Percentiles rank a stretch among this genome's conserved stretches.
Conservation (phyloP, 768 basidiomycete species). For the Psilocybe azurescens region DNA sequence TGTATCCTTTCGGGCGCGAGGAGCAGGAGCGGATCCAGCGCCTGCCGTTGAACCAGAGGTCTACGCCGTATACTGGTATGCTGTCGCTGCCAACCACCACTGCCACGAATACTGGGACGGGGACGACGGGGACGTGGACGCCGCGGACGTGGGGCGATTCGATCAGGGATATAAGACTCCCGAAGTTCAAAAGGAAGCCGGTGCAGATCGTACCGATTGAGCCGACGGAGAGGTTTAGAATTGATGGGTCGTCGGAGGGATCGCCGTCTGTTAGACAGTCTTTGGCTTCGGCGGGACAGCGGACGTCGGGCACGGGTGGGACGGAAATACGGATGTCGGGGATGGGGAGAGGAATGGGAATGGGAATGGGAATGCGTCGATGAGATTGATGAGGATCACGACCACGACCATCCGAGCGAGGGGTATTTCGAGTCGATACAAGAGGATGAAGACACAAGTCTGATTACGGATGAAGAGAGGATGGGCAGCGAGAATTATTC, state of each 20-base stretch:
- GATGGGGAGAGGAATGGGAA: background rate
- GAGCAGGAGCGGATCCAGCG: background rate
- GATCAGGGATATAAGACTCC: background rate
- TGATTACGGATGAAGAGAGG: slow-evolving; percentile 17
- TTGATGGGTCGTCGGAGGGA: slow-evolving; percentile 13
- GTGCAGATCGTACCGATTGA: background rate
- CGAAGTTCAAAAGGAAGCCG: background rate
- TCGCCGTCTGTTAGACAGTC: slow-evolving; percentile 6
- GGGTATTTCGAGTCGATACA: background rate
- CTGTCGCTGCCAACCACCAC: too few species aligned
- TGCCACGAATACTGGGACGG: too few species aligned
- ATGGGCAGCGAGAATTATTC: slow-evolving; percentile 2
- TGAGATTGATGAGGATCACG: background rate
- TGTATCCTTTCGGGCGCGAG: background rate
- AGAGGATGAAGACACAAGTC: slow-evolving; percentile 14
- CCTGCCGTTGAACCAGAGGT: too few species aligned
- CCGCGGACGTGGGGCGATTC: background rate
- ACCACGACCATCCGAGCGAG: background rate
- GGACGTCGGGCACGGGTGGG: background rate
- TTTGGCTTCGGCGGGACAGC: background rate
- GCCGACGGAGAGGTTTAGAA: slow-evolving; percentile 2
- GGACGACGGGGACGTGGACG: background rate
- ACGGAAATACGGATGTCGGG: background rate
- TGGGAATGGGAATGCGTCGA: background rate
- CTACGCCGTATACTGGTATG: background rate